phyloP scores from a whole-genome alignment of 2,329 filamentous ascomycete genomes.

The Cadophora sp. region DNA sequence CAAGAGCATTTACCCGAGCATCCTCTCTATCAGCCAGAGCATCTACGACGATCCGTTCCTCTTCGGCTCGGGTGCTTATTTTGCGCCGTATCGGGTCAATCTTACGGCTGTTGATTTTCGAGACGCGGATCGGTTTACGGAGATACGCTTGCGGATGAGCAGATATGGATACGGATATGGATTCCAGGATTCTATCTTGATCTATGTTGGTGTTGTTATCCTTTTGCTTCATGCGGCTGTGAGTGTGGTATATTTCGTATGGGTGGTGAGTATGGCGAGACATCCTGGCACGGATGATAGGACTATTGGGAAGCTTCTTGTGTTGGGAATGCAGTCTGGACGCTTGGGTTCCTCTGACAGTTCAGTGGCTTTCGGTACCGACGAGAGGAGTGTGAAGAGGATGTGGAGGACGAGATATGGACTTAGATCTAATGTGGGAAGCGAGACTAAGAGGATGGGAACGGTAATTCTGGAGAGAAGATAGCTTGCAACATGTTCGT shows the following conservation, averaged over 20 bases:
- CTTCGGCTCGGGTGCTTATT: neutral
- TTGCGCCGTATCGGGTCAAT: neutral
- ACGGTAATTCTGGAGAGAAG: neutral
- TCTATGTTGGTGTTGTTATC: constrained; percentile 16
- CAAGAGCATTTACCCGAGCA: neutral
- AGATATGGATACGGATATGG: constrained; percentile 24
- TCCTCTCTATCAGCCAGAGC: constrained; percentile 14
- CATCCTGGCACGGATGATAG: neutral
- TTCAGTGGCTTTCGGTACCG: neutral
- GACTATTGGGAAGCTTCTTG: constrained; percentile 18
- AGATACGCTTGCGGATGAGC: constrained; percentile 1
- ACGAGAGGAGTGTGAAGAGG: neutral
- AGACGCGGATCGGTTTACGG: constrained; percentile 1
- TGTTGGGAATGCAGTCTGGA: constrained; percentile 17
- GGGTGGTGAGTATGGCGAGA: constrained; percentile 13
- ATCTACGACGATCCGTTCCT: constrained; percentile 2
- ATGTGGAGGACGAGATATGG: constrained; percentile 23
- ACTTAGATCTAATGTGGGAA: neutral
- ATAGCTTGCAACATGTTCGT: neutral
- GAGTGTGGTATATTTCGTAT: neutral
- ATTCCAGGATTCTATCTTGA: constrained; percentile 19
- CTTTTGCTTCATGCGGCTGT: constrained; percentile 15
- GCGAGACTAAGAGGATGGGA: neutral
- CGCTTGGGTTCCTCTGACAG: neutral
- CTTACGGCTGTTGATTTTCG: neutral